phyloP scores from a whole-genome alignment of 306 rosid genomes.

The Rosa multiflora region DNA sequence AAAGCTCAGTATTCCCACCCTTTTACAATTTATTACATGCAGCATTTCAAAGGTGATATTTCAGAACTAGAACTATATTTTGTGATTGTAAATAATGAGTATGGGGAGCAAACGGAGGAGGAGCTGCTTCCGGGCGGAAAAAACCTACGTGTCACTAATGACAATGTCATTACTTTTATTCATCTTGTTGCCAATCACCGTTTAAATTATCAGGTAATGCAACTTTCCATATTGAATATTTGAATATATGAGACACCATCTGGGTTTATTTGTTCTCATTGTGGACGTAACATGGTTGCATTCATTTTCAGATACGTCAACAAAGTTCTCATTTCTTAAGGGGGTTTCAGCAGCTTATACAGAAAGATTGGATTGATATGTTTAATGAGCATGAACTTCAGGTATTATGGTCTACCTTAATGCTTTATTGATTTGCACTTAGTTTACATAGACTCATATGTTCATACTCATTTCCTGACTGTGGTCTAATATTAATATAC shows the following conservation, averaged over 20 bases:
- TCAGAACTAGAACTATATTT: conserved; percentile 86
- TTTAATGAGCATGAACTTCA: conserved; percentile 98
- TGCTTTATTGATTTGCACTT: conserved; percentile 2
- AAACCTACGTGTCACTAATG: conserved; percentile 72
- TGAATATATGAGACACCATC: conserved; percentile 7
- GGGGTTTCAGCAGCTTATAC: conserved; percentile 97
- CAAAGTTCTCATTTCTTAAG: conserved; percentile 97
- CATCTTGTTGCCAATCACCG: conserved; percentile 99
- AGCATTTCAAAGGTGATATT: conserved; percentile 81
- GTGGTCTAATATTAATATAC: neutral
- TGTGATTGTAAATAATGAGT: conserved; percentile 89
- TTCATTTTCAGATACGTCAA: conserved; percentile 72
- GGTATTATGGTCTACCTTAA: conserved; percentile 47
- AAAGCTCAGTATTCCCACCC: conserved; percentile 1
- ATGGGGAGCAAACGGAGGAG: conserved; percentile 97
- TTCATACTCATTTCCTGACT: neutral
- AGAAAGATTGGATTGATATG: conserved; percentile 97
- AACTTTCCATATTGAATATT: conserved; percentile 22
- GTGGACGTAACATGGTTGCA: conserved; percentile 3
- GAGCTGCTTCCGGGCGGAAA: conserved; percentile 86
- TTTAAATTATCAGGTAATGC: conserved; percentile 84
- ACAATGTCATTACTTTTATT: conserved; percentile 86
- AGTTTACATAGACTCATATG: neutral
- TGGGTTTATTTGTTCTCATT: neutral
- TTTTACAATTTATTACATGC: conserved; percentile 30